Evolutionary conservation across 495 filamentous ascomycete species (phyloP), one percentile per base, ranked within the genome.

Genomic region (Ascodesmis nigricans): DNA sequence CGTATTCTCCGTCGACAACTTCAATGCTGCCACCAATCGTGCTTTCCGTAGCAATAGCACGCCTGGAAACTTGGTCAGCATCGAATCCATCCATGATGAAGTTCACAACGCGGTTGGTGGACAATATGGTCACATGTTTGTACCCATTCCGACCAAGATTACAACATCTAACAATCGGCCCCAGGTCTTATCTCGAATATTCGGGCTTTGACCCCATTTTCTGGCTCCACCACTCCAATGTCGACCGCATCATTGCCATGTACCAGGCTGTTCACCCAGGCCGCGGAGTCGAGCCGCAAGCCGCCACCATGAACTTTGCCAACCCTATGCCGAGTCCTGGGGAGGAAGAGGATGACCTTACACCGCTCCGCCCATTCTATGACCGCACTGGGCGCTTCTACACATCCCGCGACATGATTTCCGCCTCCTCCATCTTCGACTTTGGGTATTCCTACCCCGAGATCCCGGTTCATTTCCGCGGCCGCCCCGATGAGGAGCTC

Each of bases 361-460:
- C 53, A 31, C 55, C 58, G 1, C 39, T 64, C n/a, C 55, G 57
- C 33, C 63, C 62, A 0, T 65, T 64, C 43, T 57, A 54, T 34
- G 40, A 50, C 21, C 41, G 44, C 28, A 42, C 50, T 7, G 33
- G 42, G 1, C 30, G 21, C 6, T 56, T 63, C 39, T 53, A 55
- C 40, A 64, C 57, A 4, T 56, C 58, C 11, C 41, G 51, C n/a
- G 48, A 47, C 3, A 53, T 56, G 7, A 36, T 49, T 0, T 43
- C 43, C 9, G 28, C 28, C 1, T 16, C 39, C 11, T 39, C 36
- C 16, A 39, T 43, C 26, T 43, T 21, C 17, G 24, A 35, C 29
- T 52, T 67, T 18, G 61, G 61, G 10, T 65, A 67, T 35, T 56
- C 55, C 1, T 64, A 65, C 38, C 55, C 59, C 0, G 62, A 65